A percentile compares a stretch with the other conserved stretches of the same genome.
phyloP scores from a whole-genome alignment of 805 yeast genomes.

The Cyberlindnera japonica region DNA sequence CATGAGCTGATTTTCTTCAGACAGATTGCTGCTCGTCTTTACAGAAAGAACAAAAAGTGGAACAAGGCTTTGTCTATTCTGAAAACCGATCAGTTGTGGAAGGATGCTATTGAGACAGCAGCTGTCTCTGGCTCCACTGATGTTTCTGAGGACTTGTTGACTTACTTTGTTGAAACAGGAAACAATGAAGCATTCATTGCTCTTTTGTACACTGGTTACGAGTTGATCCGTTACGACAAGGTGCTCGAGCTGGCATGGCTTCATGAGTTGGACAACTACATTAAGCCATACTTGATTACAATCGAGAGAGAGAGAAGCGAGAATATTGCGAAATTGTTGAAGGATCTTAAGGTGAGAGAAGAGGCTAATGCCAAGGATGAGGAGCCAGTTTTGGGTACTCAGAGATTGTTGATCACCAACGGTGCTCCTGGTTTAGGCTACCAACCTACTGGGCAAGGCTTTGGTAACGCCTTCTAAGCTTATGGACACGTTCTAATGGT shows the following conservation, averaged over 20 bases:
- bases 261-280: slow-evolving; percentile 74
- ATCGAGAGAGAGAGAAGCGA: slow-evolving; percentile 75
- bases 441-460: slow-evolving; percentile 71
- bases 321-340: slow-evolving; percentile 58
- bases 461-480: slow-evolving; percentile 48
- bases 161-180: slow-evolving; percentile 94
- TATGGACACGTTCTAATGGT: background rate
- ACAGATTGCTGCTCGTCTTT: slow-evolving; percentile 91
- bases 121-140: slow-evolving; percentile 72
- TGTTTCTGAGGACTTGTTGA: slow-evolving; percentile 82
- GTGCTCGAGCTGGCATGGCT: slow-evolving; percentile 92
- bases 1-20: slow-evolving; percentile 90
- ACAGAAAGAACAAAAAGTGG: slow-evolving; percentile 93
- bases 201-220: slow-evolving; percentile 80
- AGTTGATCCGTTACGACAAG: slow-evolving; percentile 71
- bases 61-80: slow-evolving; percentile 81
- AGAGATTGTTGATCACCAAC: slow-evolving; percentile 79
- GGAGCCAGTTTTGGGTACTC: slow-evolving; percentile 47
- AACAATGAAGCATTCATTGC: slow-evolving; percentile 95
- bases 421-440: slow-evolving; percentile 62
- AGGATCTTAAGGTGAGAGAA: slow-evolving; percentile 68
- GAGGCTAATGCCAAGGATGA: slow-evolving; percentile 51
- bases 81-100: slow-evolving; percentile 91
- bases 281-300: slow-evolving; percentile 89
- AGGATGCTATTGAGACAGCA: slow-evolving; percentile 90